Conservation (phyloP, 2,329 filamentous ascomycete species). For the Colletotrichum viniferum region DNA sequence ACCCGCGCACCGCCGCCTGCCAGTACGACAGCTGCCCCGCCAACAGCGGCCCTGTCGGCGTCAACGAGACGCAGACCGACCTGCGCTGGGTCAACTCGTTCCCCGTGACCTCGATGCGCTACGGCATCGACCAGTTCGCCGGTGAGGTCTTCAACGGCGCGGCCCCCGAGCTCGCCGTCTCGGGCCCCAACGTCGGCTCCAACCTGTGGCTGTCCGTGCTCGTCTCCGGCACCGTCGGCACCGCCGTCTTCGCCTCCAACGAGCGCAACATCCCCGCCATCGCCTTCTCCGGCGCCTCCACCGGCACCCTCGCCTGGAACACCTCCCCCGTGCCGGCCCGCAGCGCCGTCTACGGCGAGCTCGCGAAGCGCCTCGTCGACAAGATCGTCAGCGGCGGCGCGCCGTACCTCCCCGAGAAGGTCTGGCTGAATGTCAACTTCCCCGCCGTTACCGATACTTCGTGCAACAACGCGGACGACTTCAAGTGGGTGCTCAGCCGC, state of each 20-base stretch:
- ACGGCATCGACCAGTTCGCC: conserved; percentile 63
- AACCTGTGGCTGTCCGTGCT: conserved; percentile 62
- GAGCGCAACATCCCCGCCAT: conserved; percentile 64
- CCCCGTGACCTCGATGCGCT: conserved; percentile 67
- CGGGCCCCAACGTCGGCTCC: conserved; percentile 64
- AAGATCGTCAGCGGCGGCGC: conserved; percentile 58
- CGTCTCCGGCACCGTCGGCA: conserved; percentile 72
- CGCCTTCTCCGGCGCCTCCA: conserved; percentile 66
- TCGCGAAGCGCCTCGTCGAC: conserved; percentile 63
- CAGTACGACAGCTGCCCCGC: conserved; percentile 66
- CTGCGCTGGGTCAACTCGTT: conserved; percentile 77
- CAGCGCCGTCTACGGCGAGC: conserved; percentile 66
- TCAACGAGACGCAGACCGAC: conserved; percentile 59
- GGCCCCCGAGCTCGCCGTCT: conserved; percentile 65
- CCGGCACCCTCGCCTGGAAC: conserved; percentile 58
- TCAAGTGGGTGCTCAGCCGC: conserved; percentile 68
- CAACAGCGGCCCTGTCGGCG: conserved; percentile 58
- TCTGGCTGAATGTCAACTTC: conserved; percentile 76
- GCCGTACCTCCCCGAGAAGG: conserved; percentile 65
- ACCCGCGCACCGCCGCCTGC: conserved; percentile 54
- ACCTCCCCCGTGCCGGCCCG: conserved; percentile 54
- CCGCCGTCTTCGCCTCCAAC: conserved; percentile 62
- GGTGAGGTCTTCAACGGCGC: conserved; percentile 56
- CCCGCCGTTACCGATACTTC: conserved; percentile 48
- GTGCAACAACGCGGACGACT: conserved; percentile 58